These are phyloP conservation scores for Priceomyces medius DNA, from an alignment of 805 yeast genomes.

Conservation along the genomic window DNA sequence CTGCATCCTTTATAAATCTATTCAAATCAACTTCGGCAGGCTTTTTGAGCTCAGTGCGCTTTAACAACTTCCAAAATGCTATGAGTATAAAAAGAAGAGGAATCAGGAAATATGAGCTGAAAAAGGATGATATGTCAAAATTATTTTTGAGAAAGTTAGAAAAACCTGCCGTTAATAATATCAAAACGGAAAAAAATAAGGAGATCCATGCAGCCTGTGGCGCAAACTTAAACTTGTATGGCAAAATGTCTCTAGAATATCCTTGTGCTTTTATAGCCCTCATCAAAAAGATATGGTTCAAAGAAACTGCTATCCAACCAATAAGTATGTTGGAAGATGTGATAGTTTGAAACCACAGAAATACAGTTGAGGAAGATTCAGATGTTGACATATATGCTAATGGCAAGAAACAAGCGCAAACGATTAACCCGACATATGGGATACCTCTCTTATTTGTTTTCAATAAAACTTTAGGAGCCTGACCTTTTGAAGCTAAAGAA, in stretches of 20 bases:
- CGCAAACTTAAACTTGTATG: constrained; percentile 23
- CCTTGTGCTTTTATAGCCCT: constrained; percentile 43
- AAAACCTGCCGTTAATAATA: neutral
- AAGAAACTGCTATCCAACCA: constrained; percentile 28
- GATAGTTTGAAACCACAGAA: constrained; percentile 33
- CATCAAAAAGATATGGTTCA: constrained; percentile 26
- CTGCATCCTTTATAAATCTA: constrained; percentile 22
- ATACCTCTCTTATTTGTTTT: constrained; percentile 32
- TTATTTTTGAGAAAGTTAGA: neutral
- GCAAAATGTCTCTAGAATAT: constrained; percentile 25
- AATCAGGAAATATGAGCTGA: neutral
- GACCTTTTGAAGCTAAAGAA: constrained; percentile 37
- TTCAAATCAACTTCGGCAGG: constrained; percentile 32
- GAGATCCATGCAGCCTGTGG: neutral
- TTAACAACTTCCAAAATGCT: neutral
- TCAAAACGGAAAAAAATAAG: neutral
- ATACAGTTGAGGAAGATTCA: constrained; percentile 23
- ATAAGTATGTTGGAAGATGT: constrained; percentile 27
- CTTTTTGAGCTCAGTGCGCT: constrained; percentile 13
- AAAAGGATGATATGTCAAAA: neutral
- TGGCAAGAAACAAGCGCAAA: constrained; percentile 25
- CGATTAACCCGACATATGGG: constrained; percentile 25
- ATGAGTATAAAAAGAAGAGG: neutral
- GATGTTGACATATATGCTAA: constrained; percentile 32
- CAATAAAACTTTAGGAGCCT: constrained; percentile 36